A percentile compares a stretch with the other conserved stretches of the same genome.
phyloP scores from a whole-genome alignment of 2,329 filamentous ascomycete species.

The Samsoniella hepiali region DNA sequence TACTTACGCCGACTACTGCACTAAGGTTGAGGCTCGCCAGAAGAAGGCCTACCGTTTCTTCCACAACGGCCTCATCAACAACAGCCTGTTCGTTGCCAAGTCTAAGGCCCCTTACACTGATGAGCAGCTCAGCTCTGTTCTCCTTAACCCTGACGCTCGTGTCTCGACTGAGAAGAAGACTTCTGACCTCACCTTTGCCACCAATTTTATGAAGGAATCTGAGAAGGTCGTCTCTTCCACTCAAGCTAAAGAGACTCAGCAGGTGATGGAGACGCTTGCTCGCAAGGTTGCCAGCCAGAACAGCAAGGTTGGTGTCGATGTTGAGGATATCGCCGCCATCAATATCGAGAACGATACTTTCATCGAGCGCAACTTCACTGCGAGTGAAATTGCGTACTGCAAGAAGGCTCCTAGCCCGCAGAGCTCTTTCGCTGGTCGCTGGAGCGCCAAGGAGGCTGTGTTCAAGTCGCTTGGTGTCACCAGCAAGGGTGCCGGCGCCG shows the following conservation, averaged over 20 bases:
- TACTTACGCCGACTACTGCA: constrained; percentile 76
- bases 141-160: constrained; percentile 90
- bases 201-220: constrained; percentile 63
- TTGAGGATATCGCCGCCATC: constrained; percentile 82
- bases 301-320: constrained; percentile 88
- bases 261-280: constrained; percentile 75
- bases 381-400: constrained; percentile 82
- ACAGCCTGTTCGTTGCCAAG: constrained; percentile 96
- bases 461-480: constrained; percentile 93
- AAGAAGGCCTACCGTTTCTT: constrained; percentile 99
- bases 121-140: constrained; percentile 78
- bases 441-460: constrained; percentile 97
- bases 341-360: constrained; percentile 95
- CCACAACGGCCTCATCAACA: constrained; percentile 98
- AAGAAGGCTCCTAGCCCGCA: constrained; percentile 72
- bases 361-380: constrained; percentile 90
- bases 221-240: constrained; percentile 51
- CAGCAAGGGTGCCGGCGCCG: constrained; percentile 83
- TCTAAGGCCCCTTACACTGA: constrained; percentile 85
- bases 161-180: constrained; percentile 85
- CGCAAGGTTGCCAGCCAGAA: constrained; percentile 53
- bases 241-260: constrained; percentile 61
- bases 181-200: constrained; percentile 69
- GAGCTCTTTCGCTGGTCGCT: constrained; percentile 89
- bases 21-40: constrained; percentile 87